Evolutionary conservation across 768 basidiomycete species (phyloP), one percentile per base, ranked within the genome.

Genomic region (Sporobolomyces roseus): DNA sequence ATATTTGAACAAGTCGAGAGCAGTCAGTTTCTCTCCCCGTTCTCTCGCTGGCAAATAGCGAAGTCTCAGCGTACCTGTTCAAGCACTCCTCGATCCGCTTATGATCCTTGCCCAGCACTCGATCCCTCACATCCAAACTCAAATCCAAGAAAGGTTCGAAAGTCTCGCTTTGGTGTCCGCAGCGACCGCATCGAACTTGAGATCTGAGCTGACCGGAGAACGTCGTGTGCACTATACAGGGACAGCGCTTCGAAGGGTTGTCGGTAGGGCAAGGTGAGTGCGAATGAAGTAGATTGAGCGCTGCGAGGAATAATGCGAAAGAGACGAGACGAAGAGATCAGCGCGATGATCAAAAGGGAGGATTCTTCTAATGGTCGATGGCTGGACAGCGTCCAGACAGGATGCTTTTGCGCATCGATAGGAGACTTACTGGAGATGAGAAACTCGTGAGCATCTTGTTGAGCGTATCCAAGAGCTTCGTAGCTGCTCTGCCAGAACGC

Each of bases 391-490:
- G n/a, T n/a, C n/a, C n/a, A n/a, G n/a, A n/a, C n/a, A n/a, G n/a
- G n/a, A n/a, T n/a, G n/a, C n/a, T n/a, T n/a, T n/a, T n/a, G n/a
- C n/a, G n/a, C n/a, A n/a, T n/a, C n/a, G n/a, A n/a, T n/a, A n/a
- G n/a, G n/a, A n/a, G n/a, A n/a, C 61, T 54, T 8, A 64, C 65
- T 35, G 23, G 87, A 83, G 33, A 91, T 89, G 78, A 91, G 89
- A 76, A 86, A 88, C 78, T 91, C 88, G 81, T 93, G 91, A 3
- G 91, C 90, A 69, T 97, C 93, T 76, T 94, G 94, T 77, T 98
- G 94, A 0, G 90, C 86, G 75, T 97, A 91, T 3, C 93, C 93
- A 7, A 91, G 85, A 32, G 97, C 81, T 68, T 94, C 91, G 69
- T 83, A 84, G n/a, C 71, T 68, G 23, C 65, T 73, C 83, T 85